Conservation (phyloP, 495 filamentous ascomycete genomes). For the Podospora pseudopauciseta region DNA sequence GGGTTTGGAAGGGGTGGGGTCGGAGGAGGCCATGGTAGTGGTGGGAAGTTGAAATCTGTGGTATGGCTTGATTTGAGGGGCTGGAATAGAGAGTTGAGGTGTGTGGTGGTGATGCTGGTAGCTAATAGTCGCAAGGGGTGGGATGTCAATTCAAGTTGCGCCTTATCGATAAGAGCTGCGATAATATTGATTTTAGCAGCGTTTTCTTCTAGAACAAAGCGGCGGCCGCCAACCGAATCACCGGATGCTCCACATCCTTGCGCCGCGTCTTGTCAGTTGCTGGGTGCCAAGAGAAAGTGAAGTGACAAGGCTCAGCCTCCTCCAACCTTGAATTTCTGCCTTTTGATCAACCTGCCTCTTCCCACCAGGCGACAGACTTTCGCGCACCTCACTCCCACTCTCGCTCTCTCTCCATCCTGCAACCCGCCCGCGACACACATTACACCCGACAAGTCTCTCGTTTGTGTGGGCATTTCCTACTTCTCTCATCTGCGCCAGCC, state of each 20-base stretch:
- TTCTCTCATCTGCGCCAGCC: background rate
- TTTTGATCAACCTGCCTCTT: background rate
- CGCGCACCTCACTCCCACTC: background rate
- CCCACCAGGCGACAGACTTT: background rate
- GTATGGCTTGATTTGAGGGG: too few species aligned
- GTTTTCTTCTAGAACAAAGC: background rate
- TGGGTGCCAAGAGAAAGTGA: background rate
- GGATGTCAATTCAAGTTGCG: background rate
- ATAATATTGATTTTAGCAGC: background rate
- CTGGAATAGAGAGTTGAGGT: background rate
- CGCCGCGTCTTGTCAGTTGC: background rate
- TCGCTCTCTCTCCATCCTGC: background rate
- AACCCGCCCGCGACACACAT: background rate
- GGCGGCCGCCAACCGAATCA: background rate
- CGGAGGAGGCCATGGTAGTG: background rate
- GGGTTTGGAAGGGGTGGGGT: background rate
- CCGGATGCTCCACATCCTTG: background rate
- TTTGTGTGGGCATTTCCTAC: background rate
- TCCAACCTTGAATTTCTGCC: background rate
- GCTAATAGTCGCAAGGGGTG: background rate
- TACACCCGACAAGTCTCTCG: background rate
- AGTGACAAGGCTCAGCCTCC: background rate
- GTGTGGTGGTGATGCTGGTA: background rate
- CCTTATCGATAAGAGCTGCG: background rate
- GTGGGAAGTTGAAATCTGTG: background rate